Evolutionary conservation across 2,329 filamentous ascomycete species (phyloP).

Genomic region (Exophiala oligosperma): DNA sequence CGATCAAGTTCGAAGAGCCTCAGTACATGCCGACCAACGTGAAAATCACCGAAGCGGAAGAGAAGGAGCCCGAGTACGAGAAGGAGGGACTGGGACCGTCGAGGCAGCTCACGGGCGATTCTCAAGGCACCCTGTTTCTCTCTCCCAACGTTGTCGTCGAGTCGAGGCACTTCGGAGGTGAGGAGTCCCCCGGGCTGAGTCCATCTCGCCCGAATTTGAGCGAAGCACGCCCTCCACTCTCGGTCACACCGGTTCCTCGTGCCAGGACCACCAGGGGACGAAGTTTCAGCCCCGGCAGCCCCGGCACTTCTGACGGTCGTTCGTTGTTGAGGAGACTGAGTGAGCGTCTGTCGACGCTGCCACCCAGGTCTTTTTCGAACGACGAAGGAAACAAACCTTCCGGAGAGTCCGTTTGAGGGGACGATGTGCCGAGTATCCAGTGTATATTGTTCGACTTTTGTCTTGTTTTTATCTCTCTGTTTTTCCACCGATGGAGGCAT

Average conservation of each 20-base stretch:
- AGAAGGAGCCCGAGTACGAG: constrained; percentile 4
- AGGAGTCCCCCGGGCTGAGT: neutral
- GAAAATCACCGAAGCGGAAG: neutral
- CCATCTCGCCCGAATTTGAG: neutral
- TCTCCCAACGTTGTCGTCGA: neutral
- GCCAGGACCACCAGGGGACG: neutral
- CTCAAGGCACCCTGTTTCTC: neutral
- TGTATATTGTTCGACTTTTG: too few relatives aligned
- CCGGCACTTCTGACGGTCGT: neutral
- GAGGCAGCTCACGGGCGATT: neutral
- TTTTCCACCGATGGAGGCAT: too few relatives aligned
- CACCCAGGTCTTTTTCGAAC: constrained; percentile 3
- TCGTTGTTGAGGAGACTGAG: constrained; percentile 16
- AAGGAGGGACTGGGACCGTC: constrained; percentile 1
- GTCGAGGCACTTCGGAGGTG: neutral
- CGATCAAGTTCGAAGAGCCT: constrained; percentile 21
- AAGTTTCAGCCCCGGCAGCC: constrained; percentile 6
- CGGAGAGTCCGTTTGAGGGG: constrained; percentile 10
- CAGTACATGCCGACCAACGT: neutral
- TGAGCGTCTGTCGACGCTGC: constrained; percentile 8
- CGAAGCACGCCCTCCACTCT: neutral
- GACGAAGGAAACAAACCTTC: constrained; percentile 8
- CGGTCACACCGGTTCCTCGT: neutral
- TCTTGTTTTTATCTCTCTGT: too few relatives aligned
- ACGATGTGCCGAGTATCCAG: too few relatives aligned